These are phyloP conservation scores for Geotrichum citri-aurantii DNA, from an alignment of 1,139 yeast genomes.

Conservation along the genomic window DNA sequence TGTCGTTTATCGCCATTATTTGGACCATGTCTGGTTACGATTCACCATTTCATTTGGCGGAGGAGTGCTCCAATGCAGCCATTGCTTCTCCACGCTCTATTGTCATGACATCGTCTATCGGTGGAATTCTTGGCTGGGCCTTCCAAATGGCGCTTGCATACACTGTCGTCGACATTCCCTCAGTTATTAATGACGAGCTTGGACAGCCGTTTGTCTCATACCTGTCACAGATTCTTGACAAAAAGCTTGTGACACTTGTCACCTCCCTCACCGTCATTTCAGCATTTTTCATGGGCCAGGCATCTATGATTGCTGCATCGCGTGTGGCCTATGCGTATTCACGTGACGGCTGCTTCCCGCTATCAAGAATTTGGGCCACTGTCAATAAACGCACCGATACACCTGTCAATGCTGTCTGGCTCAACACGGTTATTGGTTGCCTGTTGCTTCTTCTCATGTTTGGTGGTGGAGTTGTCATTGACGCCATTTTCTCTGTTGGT, in stretches of 20 bases:
- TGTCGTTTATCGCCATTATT: conserved; percentile 59
- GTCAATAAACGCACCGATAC: conserved; percentile 55
- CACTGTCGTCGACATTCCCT: conserved; percentile 50
- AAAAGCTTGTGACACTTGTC: conserved; percentile 46
- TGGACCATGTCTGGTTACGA: conserved; percentile 79
- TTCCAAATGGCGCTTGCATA: conserved; percentile 63
- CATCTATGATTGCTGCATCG: conserved; percentile 67
- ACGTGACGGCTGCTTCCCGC: conserved; percentile 65
- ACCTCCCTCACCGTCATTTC: conserved; percentile 56
- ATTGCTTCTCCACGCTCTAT: conserved; percentile 63
- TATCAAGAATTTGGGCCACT: conserved; percentile 47
- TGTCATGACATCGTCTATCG: conserved; percentile 55
- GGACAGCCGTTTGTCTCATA: conserved; percentile 65
- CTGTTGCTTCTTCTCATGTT: conserved; percentile 54
- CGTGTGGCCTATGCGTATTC: conserved; percentile 66
- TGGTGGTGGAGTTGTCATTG: conserved; percentile 64
- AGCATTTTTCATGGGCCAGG: conserved; percentile 61
- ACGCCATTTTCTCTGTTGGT: conserved; percentile 71
- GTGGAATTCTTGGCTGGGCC: conserved; percentile 58
- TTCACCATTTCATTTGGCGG: conserved; percentile 67
- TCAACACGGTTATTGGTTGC: conserved; percentile 54
- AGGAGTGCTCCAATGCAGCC: conserved; percentile 64
- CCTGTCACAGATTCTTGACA: conserved; percentile 47
- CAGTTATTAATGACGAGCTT: conserved; percentile 48
- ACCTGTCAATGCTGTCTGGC: conserved; percentile 67